A percentile compares a stretch with the other conserved stretches of the same genome.
Evolutionary conservation across 208 protist genomes (phyloP).

Genomic region (Crithidia expoeki): DNA sequence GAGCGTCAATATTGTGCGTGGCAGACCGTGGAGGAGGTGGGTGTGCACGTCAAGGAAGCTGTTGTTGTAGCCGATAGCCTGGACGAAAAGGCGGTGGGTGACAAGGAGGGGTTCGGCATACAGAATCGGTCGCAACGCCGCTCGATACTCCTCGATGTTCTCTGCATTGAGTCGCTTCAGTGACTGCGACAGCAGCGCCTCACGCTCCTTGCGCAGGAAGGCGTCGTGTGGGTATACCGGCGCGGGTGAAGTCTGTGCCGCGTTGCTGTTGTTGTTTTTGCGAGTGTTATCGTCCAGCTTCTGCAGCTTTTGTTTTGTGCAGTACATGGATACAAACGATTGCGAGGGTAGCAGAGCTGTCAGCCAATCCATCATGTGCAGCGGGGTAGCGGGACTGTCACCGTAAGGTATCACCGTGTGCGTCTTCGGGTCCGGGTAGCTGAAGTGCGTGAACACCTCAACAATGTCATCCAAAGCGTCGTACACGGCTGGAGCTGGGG

Average conservation of each 20-base stretch:
- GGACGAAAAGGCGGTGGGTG: slow-evolving; percentile 65
- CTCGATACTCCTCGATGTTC: slow-evolving; percentile 63
- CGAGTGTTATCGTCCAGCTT: background rate
- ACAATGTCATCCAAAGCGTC: slow-evolving; percentile 52
- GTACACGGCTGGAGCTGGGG: slow-evolving; percentile 67
- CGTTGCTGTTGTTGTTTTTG: background rate
- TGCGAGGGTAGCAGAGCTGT: slow-evolving; percentile 24
- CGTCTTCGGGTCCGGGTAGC: slow-evolving; percentile 4
- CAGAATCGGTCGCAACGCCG: slow-evolving; percentile 54
- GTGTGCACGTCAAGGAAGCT: slow-evolving; percentile 75
- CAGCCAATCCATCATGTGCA: slow-evolving; percentile 29
- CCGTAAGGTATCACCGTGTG: slow-evolving; percentile 17
- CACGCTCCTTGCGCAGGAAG: slow-evolving; percentile 60
- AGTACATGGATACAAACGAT: slow-evolving; percentile 4
- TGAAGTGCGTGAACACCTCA: slow-evolving; percentile 11
- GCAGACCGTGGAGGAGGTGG: slow-evolving; percentile 56
- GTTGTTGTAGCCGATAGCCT: slow-evolving; percentile 82
- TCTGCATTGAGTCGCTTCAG: slow-evolving; percentile 71
- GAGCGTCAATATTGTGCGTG: slow-evolving; percentile 59
- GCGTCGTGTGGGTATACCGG: slow-evolving; percentile 53
- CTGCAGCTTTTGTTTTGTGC: slow-evolving; percentile 24
- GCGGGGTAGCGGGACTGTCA: slow-evolving; percentile 21
- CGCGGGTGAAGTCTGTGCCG: background rate
- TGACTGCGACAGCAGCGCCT: slow-evolving; percentile 66
- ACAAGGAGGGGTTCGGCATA: slow-evolving; percentile 76